Percentiles rank a stretch among this genome's conserved stretches.
These are phyloP conservation scores for Chlamydomonas asymmetrica DNA, from an alignment of 139 green algal genomes.

Conservation along the genomic window DNA sequence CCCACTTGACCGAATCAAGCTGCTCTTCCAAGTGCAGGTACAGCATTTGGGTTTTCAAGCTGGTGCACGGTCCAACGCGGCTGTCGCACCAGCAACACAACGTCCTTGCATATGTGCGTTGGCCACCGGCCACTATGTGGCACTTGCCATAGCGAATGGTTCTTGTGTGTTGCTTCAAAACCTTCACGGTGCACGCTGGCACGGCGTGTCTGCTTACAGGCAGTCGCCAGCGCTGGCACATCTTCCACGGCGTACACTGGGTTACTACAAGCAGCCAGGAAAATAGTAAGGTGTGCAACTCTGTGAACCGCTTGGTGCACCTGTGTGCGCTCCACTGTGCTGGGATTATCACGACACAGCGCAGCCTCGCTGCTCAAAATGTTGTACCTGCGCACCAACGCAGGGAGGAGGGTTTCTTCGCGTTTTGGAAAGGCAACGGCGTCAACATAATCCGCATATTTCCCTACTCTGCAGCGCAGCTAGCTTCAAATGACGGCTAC, in stretches of 20 bases:
- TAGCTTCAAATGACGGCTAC: conserved; percentile 82
- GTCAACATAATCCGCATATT: conserved; percentile 93
- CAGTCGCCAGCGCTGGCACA: conserved; percentile 35
- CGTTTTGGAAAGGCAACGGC: conserved; percentile 94
- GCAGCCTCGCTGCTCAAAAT: too few relatives aligned
- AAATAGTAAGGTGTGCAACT: conserved; percentile 69
- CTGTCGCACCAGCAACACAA: too few relatives aligned
- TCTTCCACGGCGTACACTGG: conserved; percentile 78
- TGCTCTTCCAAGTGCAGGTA: conserved; percentile 93
- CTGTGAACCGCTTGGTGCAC: too few relatives aligned
- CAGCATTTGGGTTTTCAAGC: neutral
- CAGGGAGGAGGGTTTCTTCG: conserved; percentile 85
- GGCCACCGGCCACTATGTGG: neutral
- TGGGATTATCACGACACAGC: neutral
- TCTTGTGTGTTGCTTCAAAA: neutral
- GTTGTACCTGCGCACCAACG: neutral
- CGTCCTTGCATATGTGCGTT: neutral
- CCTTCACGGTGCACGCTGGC: neutral
- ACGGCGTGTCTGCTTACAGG: conserved; percentile 22
- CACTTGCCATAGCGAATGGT: neutral
- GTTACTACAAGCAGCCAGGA: conserved; percentile 75
- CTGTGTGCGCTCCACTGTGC: neutral
- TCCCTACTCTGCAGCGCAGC: conserved; percentile 85
- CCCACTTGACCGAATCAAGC: conserved; percentile 82
- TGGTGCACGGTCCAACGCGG: too few relatives aligned